Base-by-base conservation (phyloP, 108 stramenopile genomes). In the Fragilariopsis cylindrus region DNA sequence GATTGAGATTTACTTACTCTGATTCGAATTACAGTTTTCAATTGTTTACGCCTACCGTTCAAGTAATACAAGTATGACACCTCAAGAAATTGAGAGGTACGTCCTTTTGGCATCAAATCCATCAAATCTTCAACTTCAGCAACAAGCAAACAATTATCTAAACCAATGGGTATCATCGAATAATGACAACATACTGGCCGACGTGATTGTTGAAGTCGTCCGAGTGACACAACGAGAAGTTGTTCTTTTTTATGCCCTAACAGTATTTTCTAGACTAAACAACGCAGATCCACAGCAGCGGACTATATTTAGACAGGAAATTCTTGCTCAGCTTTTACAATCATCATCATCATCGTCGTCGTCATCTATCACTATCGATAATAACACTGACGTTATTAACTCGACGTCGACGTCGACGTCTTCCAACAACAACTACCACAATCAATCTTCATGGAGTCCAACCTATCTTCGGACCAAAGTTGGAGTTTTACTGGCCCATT, bases 381-480 rank as follows among this genome's bases (percentile, higher is more conserved):
- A 8, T 9, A 15, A 6, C 42, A 63, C 13, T 45, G 7, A 8
- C 50, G 50, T 52, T 8, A 30, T 30, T 30, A 30, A 30, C 30
- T 30, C 30, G 30, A 30, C 30, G 30, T 30, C 30, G 30, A 30
- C 30, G 30, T 45, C 43, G 43, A 2, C 43, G 5, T 41, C 62
- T 3, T 11, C 62, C 16, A n/a, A 4, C 7, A 63, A 63, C 43
- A 81, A 16, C 50, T 80, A 19, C 46, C 63, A 15, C 58, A 77
- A 41, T 60, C 43, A 8, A 46, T 47, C 62, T 72, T 78, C 74
- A 63, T 79, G 78, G 78, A 63, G 60, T 54, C 72, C 88, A 13
- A 74, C 71, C 39, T 87, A 78, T 74, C 44, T 89, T 13, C 60
- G 76, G 13, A 87, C 85, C 63, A 89, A 89, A 63, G 79, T 87